Percentiles rank a stretch among this genome's conserved stretches.
Conservation (phyloP, 2,329 filamentous ascomycete genomes). For the Exophiala aquamarina region DNA sequence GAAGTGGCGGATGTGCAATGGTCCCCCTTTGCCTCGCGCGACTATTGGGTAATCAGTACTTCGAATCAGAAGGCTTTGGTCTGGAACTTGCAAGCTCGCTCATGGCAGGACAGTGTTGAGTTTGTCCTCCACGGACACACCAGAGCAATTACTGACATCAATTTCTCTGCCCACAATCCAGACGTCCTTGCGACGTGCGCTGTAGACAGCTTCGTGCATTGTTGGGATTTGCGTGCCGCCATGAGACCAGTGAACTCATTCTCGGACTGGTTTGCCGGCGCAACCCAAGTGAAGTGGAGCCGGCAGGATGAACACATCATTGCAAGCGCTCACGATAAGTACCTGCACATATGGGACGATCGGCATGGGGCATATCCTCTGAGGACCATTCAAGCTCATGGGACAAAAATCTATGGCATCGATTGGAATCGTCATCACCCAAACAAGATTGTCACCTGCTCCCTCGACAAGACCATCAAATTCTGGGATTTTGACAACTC, state of each 20-base stretch:
- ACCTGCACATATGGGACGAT: conserved; percentile 87
- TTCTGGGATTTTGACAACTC: conserved; percentile 79
- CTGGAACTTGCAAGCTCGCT: conserved; percentile 79
- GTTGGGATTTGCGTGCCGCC: conserved; percentile 81
- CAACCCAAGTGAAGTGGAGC: conserved; percentile 94
- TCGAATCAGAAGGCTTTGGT: conserved; percentile 93
- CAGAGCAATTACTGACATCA: conserved; percentile 91
- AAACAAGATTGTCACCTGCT: conserved; percentile 79
- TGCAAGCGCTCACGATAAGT: conserved; percentile 86
- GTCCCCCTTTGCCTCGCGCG: conserved; percentile 86
- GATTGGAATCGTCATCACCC: conserved; percentile 85
- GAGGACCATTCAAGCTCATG: conserved; percentile 81
- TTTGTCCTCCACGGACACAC: conserved; percentile 83
- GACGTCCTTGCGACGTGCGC: conserved; percentile 87
- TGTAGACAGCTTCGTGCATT: conserved; percentile 89
- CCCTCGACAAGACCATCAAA: conserved; percentile 87
- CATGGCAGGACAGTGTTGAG: conserved; percentile 77
- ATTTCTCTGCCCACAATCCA: conserved; percentile 90
- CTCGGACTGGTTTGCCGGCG: conserved; percentile 90
- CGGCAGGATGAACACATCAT: conserved; percentile 82
- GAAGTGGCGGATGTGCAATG: conserved; percentile 94
- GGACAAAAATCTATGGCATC: conserved; percentile 90
- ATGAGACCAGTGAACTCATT: conserved; percentile 74
- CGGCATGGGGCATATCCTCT: conserved; percentile 75
- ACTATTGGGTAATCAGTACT: conserved; percentile 92